Base-by-base conservation (phyloP, 169 alveolate species). In the Ichthyophthirius multifiliis region DNA sequence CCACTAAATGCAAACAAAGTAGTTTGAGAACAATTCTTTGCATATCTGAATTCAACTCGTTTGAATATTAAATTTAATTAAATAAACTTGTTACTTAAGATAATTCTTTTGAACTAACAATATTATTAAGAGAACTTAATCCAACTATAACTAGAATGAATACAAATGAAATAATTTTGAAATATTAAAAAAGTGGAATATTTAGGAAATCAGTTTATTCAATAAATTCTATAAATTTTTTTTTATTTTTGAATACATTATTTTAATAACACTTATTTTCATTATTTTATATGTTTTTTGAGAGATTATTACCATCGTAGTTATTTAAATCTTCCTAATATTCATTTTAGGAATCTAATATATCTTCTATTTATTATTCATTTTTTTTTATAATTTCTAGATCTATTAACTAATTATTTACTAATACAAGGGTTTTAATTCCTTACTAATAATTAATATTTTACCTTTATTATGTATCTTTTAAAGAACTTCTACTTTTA, bases 311-410 rank as follows among this genome's bases (percentile, higher is more conserved):
- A 6, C 30, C n/a, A 18, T 67, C 41, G 16, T 67, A 15, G 20
- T 67, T 62, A 37, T 67, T 62, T 67, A 34, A 44, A 20, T 30
- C 35, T 65, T 67, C 77, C 41, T 67, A 47, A 37, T 18, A 34
- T 37, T 34, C 20, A 6, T 34, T 32, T 37, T 67, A 35, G 32
- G 35, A 16, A 32, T 55, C 5, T 10, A 20, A 15, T 18, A 32
- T 31, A 32, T 64, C 43, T n/a, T 32, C 46, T 18, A 31, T 41
- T 65, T 67, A n/a, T 67, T 34, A 47, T 39, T 67, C 77, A 37
- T 67, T 41, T 67, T 20, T 35, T 67, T 37, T 67, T 9, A 67
- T 12, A 13, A 37, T 62, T 39, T 67, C 77, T 4, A 67, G 35
- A 37, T 67, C 77, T 4, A 67, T 32, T 35, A 16, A 39, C 27